Percentiles rank a stretch among this genome's conserved stretches.
phyloP scores from a whole-genome alignment of 192 early-diverging fungal genomes.

The Spizellomyces punctatus region DNA sequence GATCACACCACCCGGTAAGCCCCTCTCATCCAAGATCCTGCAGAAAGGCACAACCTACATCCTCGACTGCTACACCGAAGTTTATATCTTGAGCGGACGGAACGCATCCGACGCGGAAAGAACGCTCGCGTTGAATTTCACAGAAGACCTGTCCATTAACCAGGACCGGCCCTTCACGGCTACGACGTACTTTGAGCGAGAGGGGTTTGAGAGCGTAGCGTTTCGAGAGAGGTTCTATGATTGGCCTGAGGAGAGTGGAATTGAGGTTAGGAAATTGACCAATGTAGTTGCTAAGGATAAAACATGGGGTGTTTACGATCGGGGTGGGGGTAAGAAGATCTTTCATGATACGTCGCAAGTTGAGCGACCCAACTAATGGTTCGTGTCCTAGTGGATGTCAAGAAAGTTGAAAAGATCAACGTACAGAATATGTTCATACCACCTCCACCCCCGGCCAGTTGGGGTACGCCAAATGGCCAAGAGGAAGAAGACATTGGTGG shows the following conservation, averaged over 20 bases:
- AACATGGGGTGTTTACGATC: conserved; percentile 33
- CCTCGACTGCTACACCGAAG: conserved; percentile 30
- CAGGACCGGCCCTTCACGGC: background rate
- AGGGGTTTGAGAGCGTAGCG: conserved; percentile 33
- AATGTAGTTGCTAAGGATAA: conserved; percentile 42
- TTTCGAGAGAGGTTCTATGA: conserved; percentile 44
- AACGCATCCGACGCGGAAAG: conserved; percentile 17
- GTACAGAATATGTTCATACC: conserved; percentile 38
- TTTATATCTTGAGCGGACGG: conserved; percentile 38
- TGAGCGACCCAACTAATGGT: no score
- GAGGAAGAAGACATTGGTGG: conserved; percentile 32
- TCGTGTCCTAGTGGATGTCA: background rate
- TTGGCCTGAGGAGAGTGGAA: conserved; percentile 32
- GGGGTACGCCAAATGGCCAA: conserved; percentile 27
- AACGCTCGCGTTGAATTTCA: conserved; percentile 18
- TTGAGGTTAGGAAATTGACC: conserved; percentile 19
- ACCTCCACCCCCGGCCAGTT: conserved; percentile 32
- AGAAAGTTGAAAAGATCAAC: conserved; percentile 13
- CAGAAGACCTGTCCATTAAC: conserved; percentile 10
- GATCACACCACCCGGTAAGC: conserved; percentile 16
- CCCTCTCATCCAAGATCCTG: conserved; percentile 22
- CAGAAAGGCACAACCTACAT: conserved; percentile 26
- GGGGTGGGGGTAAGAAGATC: conserved; percentile 28
- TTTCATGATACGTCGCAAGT: no score
- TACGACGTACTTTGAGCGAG: conserved; percentile 24